Evolutionary conservation across 176 grass and related monocot species (phyloP), one percentile per base, ranked within the genome.

Genomic region (Triticum dicoccoides): DNA sequence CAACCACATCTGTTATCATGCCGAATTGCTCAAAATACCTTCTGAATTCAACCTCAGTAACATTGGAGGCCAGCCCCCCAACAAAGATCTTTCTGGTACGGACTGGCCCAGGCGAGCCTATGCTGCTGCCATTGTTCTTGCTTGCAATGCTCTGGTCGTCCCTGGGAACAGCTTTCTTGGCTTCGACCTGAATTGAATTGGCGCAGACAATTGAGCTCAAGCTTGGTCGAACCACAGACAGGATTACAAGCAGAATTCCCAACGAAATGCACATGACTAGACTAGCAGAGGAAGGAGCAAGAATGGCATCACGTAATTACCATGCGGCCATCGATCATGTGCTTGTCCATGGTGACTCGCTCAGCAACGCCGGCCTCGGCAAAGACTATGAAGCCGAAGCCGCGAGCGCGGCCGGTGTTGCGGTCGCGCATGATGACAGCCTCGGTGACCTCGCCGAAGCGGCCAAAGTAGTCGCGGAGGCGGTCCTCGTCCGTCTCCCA

Each of bases 401-500:
- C 96, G 5, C 96, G 93, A 24, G 96, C 96, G 63, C 93, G 96
- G 58, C 96, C 96, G 21, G 96, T 98, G 90, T 83, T 90, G 51
- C 93, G 86, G 84, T 98, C 96, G 45, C 91, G 65, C 96, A 98
- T 96, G 86, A 98, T 98, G 69, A 98, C 88, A 4, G 91, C 93
- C 76, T 98, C 96, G n/a, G 92, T 91, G 66, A 98, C 96, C 84
- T 98, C 93, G 2, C 96, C 96, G 71, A 94, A 98, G 75, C 23
- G 88, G 21, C 89, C 65, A 47, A 98, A 98, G 87, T 98, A 96
- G 21, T 92, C 92, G 23, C 90, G 92, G 73, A 98, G 93, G 70
- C 94, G 90, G 2, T 94, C 96, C 89, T 98, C 96, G 51, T 96
- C 95, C 11, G 96, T 98, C 80, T 98, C 93, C 96, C 96, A 96